Evolutionary conservation across 495 filamentous ascomycete genomes (phyloP), one percentile per base, ranked within the genome.

Genomic region (Xanthoparmelia taractica): DNA sequence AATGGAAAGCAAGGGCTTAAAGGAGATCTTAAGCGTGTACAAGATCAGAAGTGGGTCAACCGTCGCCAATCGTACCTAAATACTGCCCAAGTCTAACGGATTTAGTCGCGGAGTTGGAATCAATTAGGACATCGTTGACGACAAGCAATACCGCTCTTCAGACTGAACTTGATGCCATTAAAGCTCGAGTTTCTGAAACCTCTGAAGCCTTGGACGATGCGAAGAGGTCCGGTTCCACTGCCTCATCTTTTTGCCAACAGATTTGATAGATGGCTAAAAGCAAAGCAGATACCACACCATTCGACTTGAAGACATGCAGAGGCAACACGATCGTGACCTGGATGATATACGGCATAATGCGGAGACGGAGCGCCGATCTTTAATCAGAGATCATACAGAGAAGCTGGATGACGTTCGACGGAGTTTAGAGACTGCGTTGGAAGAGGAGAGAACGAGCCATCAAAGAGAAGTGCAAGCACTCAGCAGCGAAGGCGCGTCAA

Each of bases 91-190:
- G 18, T 45, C 18, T 10, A 65, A 37, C 58, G 33, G 48, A 20
- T 25, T 56, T 65, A 96, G 92, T 87, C 50, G 74, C 69, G 61
- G 85, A 89, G 29, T 76, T 95, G 4, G 89, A 93, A 65, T 70
- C 69, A 0, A 79, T 85, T 8, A 79, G 81, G 47, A 75, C 80
- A 17, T 79, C 84, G 20, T 70, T 92, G 3, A 76, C 77, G 6
- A 75, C 84, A 18, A 76, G 74, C 31, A 89, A 87, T 62, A 63
- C 78, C 3, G 71, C 71, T 10, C 74, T 92, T 4, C 80, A 82
- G 31, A 74, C 76, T 20, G 85, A 89, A 52, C 66, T 91, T 38
- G 82, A 87, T 48, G 75, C 78, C 1, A 70, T 84, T 31, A 84
- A 83, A 60, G 70, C 58, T 29, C 80, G 79, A 59, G 63, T 84